These are phyloP conservation scores for Hemileccinum rubropunctum DNA, from an alignment of 768 basidiomycete genomes.

Conservation along the genomic window DNA sequence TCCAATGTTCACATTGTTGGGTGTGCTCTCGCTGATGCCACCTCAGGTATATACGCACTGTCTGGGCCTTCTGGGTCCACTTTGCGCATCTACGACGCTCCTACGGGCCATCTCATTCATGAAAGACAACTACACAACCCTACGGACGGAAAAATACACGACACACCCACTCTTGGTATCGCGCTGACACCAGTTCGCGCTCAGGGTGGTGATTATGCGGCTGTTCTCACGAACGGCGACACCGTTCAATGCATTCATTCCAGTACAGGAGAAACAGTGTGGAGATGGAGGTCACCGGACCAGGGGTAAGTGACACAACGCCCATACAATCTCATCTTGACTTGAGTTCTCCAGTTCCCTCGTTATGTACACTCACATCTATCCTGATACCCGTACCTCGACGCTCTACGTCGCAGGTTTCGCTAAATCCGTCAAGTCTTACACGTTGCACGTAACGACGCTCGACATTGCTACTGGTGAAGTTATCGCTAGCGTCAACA, in stretches of 20 bases:
- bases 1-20: background rate
- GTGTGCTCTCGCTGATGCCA: background rate
- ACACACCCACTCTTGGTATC: constrained; percentile 56
- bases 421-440: constrained; percentile 41
- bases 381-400: constrained; percentile 45
- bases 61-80: constrained; percentile 74
- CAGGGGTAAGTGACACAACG: constrained; percentile 48
- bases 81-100: constrained; percentile 63
- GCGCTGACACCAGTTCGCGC: constrained; percentile 42
- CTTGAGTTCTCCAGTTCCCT: constrained; percentile 46
- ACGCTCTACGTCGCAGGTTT: constrained; percentile 58
- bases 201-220: constrained; percentile 17
- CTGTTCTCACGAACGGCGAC: constrained; percentile 61
- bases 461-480: constrained; percentile 55
- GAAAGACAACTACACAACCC: constrained; percentile 62
- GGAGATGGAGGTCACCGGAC: constrained; percentile 74
- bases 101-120: constrained; percentile 60
- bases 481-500: constrained; percentile 43
- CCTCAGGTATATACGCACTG: constrained; percentile 61
- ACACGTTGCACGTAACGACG: constrained; percentile 66
- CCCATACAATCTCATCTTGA: background rate
- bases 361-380: constrained; percentile 61
- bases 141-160: constrained; percentile 40
- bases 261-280: constrained; percentile 51
- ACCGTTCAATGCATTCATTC: constrained; percentile 51